Evolutionary conservation across 495 filamentous ascomycete genomes (phyloP).

Genomic region (Darksidea phi): DNA sequence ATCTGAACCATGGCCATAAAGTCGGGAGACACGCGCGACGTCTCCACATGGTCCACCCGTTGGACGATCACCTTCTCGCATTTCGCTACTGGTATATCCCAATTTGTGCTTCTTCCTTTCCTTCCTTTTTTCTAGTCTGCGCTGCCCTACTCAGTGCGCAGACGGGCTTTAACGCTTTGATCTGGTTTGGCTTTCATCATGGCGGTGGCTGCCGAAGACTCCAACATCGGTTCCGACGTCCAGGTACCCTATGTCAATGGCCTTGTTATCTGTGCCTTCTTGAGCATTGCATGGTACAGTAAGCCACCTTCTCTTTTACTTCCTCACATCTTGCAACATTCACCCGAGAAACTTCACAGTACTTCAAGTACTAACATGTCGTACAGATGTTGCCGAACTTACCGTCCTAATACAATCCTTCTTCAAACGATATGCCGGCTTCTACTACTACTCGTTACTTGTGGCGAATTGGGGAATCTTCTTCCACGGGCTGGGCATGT

Average conservation of each 20-base stretch:
- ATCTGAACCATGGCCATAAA: too few species aligned
- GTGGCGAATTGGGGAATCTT: slow-evolving; percentile 25
- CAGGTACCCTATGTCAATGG: slow-evolving; percentile 14
- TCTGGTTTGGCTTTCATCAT: not conserved
- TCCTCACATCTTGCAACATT: too few species aligned
- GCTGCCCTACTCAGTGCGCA: not conserved
- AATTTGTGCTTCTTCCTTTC: too few species aligned
- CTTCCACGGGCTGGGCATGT: slow-evolving; percentile 19
- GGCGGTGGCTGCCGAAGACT: slow-evolving; percentile 2
- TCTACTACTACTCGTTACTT: slow-evolving; percentile 28
- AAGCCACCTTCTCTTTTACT: too few species aligned
- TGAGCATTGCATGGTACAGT: slow-evolving; percentile 10
- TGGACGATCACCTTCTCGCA: too few species aligned
- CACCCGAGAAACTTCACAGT: too few species aligned
- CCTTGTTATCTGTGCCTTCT: slow-evolving; percentile 8
- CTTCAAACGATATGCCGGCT: slow-evolving; percentile 27
- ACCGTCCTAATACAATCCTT: slow-evolving; percentile 19
- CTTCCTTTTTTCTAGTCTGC: not conserved
- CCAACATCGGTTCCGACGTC: slow-evolving; percentile 2
- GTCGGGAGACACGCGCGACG: too few species aligned
- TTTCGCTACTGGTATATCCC: too few species aligned
- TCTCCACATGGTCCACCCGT: too few species aligned
- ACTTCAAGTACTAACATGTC: slow-evolving; percentile 2
- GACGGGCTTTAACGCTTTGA: not conserved
- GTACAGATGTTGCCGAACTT: slow-evolving; percentile 21